A percentile compares a stretch with the other conserved stretches of the same genome.
phyloP scores from a whole-genome alignment of 306 rosid genomes.

The Amphicarpaea edgeworthii region DNA sequence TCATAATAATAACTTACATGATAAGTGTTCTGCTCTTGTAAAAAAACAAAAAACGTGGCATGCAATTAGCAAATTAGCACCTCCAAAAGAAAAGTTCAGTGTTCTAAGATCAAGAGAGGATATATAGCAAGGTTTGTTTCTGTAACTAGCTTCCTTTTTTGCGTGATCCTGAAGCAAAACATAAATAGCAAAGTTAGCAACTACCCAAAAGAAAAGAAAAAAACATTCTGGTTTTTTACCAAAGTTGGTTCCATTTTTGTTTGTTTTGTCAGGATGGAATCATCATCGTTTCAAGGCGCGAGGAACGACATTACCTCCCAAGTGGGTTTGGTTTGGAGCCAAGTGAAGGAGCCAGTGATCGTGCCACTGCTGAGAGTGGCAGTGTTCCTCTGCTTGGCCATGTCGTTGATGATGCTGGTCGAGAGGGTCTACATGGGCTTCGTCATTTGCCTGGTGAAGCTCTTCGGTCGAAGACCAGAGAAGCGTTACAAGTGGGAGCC shows the following conservation, averaged over 20 bases:
- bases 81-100: not conserved
- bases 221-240: slow-evolving; percentile 29
- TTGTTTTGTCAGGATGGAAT: slow-evolving; percentile 57
- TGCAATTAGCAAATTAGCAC: slow-evolving; percentile 13
- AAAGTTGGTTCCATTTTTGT: slow-evolving; percentile 29
- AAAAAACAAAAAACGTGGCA: not conserved
- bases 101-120: slow-evolving; percentile 5
- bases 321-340: slow-evolving; percentile 60
- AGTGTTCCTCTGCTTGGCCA: slow-evolving; percentile 63
- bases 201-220: slow-evolving; percentile 29
- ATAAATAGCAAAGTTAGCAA: not conserved
- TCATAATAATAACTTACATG: not conserved
- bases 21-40: not conserved
- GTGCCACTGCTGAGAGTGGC: slow-evolving; percentile 66
- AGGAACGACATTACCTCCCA: slow-evolving; percentile 62
- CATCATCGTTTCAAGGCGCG: slow-evolving; percentile 57
- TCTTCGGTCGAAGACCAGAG: slow-evolving; percentile 72
- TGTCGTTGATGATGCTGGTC: slow-evolving; percentile 75
- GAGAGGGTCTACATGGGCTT: slow-evolving; percentile 84
- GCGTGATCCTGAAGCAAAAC: slow-evolving; percentile 13
- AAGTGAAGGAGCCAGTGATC: slow-evolving; percentile 69
- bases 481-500: slow-evolving; percentile 85
- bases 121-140: not conserved
- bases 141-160: not conserved
- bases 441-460: slow-evolving; percentile 62